phyloP scores from a whole-genome alignment of 371 early-diverging fungal genomes.

The Apophysomyces ossiformis region DNA sequence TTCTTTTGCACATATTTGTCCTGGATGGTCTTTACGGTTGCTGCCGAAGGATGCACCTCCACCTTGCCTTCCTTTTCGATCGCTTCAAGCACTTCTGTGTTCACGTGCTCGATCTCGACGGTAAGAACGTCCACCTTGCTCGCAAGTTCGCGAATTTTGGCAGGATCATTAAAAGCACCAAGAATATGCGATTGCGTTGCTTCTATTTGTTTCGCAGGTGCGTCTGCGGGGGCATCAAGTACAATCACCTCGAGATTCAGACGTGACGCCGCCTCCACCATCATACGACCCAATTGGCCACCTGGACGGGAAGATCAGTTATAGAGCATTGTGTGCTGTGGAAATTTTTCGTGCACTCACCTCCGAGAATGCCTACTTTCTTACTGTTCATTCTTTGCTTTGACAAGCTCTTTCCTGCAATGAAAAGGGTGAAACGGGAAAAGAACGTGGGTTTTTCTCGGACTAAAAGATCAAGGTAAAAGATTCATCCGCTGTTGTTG shows the following conservation, averaged over 20 bases:
- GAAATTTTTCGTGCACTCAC: slow-evolving; percentile 21
- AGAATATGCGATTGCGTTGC: slow-evolving; percentile 69
- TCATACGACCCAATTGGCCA: slow-evolving; percentile 97
- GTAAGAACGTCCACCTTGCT: slow-evolving; percentile 82
- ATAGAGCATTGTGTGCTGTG: background rate
- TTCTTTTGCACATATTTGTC: slow-evolving; percentile 94
- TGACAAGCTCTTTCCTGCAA: background rate
- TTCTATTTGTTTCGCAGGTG: slow-evolving; percentile 91
- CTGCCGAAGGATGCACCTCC: slow-evolving; percentile 77
- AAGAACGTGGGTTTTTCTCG: background rate
- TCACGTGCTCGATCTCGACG: slow-evolving; percentile 96
- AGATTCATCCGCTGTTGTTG: no score
- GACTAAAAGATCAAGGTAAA: no score
- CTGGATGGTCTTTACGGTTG: slow-evolving; percentile 87
- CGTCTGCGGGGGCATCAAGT: slow-evolving; percentile 74
- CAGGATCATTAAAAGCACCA: slow-evolving; percentile 82
- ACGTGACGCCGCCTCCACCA: slow-evolving; percentile 92
- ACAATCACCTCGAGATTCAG: slow-evolving; percentile 83
- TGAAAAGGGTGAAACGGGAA: background rate
- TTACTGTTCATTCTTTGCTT: slow-evolving; percentile 54
- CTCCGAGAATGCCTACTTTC: slow-evolving; percentile 73
- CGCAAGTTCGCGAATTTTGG: slow-evolving; percentile 78
- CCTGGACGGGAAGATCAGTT: slow-evolving; percentile 35
- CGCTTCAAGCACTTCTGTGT: slow-evolving; percentile 74
- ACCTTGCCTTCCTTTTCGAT: slow-evolving; percentile 58